These are phyloP conservation scores for Chloromonas sp. DNA, from an alignment of 163 green algal genomes.

Conservation along the genomic window DNA sequence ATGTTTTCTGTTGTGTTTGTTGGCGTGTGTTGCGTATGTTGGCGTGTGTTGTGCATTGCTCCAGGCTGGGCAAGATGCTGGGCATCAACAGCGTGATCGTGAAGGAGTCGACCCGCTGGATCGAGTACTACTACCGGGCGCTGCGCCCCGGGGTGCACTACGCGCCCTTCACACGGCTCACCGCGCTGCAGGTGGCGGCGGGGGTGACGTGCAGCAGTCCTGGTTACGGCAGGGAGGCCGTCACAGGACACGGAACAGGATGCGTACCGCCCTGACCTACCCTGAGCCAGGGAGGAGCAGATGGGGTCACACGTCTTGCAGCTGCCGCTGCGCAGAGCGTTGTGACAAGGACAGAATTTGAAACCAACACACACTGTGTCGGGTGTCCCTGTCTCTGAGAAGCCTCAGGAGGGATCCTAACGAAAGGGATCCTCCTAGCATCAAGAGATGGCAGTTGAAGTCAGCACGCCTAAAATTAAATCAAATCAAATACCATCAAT, in stretches of 20 bases:
- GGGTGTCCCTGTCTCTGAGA: neutral
- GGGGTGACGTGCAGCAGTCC: no score
- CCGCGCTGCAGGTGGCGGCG: constrained; percentile 9
- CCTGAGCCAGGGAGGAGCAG: no score
- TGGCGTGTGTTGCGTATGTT: no score
- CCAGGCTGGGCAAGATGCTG: constrained; percentile 38
- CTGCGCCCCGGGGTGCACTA: constrained; percentile 14
- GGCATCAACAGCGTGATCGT: constrained; percentile 48
- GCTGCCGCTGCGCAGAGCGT: neutral
- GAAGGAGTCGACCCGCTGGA: constrained; percentile 47
- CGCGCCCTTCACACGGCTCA: constrained; percentile 23
- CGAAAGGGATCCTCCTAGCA: no score
- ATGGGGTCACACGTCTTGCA: neutral
- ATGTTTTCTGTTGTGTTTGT: no score
- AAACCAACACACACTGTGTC: neutral
- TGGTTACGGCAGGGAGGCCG: neutral
- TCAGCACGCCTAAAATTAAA: no score
- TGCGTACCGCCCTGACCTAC: no score
- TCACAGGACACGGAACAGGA: no score
- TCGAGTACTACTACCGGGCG: constrained; percentile 56
- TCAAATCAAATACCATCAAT: no score
- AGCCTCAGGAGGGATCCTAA: no score
- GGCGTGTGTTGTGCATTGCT: neutral
- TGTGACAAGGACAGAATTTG: neutral
- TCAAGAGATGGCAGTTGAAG: no score